Conservation (phyloP, 306 rosid genomes). For the Cicer pinnatifidum region DNA sequence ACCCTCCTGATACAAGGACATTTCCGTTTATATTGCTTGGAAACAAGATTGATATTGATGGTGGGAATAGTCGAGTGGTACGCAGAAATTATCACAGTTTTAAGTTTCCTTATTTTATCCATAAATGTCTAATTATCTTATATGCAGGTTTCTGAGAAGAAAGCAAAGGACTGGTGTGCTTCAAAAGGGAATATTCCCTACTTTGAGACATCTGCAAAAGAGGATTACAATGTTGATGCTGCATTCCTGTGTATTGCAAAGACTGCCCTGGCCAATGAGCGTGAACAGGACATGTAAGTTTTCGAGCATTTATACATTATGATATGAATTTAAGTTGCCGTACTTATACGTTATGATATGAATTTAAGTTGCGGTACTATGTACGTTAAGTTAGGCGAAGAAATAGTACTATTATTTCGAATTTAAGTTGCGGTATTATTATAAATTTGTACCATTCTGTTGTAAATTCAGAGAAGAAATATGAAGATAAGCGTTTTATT, state of each 20-base stretch:
- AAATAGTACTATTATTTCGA: conserved; percentile 1
- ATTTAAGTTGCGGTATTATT: not conserved
- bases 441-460: conserved; percentile 13
- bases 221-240: conserved; percentile 87
- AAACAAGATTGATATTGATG: conserved; percentile 96
- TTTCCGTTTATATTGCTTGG: conserved; percentile 95
- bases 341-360: conserved; percentile 19
- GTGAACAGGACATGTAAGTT: conserved; percentile 93
- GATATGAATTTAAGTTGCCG: conserved; percentile 5
- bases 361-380: not conserved
- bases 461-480: conserved; percentile 2
- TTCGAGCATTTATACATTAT: conserved; percentile 19
- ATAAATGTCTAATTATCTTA: conserved; percentile 43
- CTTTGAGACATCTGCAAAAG: conserved; percentile 95
- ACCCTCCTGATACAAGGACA: conserved; percentile 68
- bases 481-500: conserved; percentile 2
- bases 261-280: conserved; percentile 82
- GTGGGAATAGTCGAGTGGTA: conserved; percentile 99
- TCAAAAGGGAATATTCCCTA: conserved; percentile 88
- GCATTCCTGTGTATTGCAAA: conserved; percentile 91
- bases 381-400: conserved; percentile 8
- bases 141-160: conserved; percentile 91
- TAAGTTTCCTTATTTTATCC: conserved; percentile 22
- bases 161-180: conserved; percentile 90
- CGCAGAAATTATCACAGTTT: conserved; percentile 40